These are phyloP conservation scores for Taphrina sp. DNA, from an alignment of 1,139 yeast species.

Conservation along the genomic window DNA sequence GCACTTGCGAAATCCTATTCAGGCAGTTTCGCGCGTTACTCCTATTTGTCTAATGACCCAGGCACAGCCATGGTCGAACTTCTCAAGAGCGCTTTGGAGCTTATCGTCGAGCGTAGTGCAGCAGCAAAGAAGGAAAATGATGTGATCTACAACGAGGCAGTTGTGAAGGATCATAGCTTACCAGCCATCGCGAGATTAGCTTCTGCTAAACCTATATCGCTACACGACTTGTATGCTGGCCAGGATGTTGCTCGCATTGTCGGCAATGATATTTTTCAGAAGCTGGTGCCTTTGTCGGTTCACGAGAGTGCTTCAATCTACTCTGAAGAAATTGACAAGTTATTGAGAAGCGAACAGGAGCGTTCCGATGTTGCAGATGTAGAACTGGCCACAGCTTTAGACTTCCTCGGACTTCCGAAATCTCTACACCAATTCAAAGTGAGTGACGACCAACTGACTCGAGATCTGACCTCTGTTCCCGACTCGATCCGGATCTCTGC, in stretches of 20 bases:
- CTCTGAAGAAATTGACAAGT: conserved; percentile 82
- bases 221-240: conserved; percentile 53
- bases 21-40: conserved; percentile 20
- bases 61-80: conserved; percentile 38
- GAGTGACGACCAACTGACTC: conserved; percentile 14
- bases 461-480: conserved; percentile 18
- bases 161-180: conserved; percentile 60
- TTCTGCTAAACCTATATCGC: conserved; percentile 65
- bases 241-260: conserved; percentile 54
- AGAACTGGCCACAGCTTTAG: conserved; percentile 73
- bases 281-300: conserved; percentile 79
- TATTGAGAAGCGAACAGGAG: conserved; percentile 73
- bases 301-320: conserved; percentile 84
- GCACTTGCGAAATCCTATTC: conserved; percentile 29
- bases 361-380: conserved; percentile 74
- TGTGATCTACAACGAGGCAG: conserved; percentile 73
- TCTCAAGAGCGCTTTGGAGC: conserved; percentile 40
- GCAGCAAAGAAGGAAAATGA: conserved; percentile 78
- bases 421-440: conserved; percentile 57
- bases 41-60: conserved; percentile 36
- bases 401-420: conserved; percentile 72
- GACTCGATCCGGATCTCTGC: conserved; percentile 1
- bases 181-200: conserved; percentile 69
- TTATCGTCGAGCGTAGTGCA: conserved; percentile 50
- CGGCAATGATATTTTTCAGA: conserved; percentile 61